Percentiles rank a stretch among this genome's conserved stretches.
These are phyloP conservation scores for Ganoderma multipileum DNA, from an alignment of 1,284 basidiomycete genomes.

Conservation along the genomic window DNA sequence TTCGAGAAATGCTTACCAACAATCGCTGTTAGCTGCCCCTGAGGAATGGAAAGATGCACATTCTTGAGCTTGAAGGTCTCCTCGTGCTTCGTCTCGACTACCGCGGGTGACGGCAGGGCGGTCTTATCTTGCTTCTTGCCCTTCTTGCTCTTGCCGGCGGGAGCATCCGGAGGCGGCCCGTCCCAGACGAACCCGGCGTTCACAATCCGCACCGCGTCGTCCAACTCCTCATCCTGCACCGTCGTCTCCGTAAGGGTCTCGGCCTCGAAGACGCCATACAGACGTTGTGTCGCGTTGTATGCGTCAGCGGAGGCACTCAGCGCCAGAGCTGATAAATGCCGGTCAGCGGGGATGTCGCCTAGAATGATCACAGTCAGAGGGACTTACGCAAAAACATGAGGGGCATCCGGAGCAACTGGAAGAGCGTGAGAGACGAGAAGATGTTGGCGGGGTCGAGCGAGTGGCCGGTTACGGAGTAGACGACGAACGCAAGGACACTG, in stretches of 20 bases:
- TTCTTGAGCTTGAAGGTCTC: constrained; percentile 63
- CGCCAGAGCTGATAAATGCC: constrained; percentile 61
- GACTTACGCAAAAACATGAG: constrained; percentile 76
- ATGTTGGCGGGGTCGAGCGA: constrained; percentile 71
- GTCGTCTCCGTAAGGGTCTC: constrained; percentile 71
- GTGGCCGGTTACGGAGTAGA: constrained; percentile 78
- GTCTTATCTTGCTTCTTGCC: constrained; percentile 33
- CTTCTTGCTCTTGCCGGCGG: constrained; percentile 46
- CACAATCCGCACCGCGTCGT: constrained; percentile 69
- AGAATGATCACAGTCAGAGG: not conserved
- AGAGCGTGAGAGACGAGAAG: constrained; percentile 86
- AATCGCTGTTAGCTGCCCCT: constrained; percentile 80
- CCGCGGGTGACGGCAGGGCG: constrained; percentile 17
- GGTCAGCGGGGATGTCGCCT: not conserved
- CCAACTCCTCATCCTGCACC: constrained; percentile 55
- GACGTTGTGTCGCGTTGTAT: constrained; percentile 72
- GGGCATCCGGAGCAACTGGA: constrained; percentile 78
- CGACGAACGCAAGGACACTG: constrained; percentile 86
- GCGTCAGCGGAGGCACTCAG: constrained; percentile 84
- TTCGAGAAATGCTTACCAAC: constrained; percentile 63
- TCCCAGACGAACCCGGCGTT: constrained; percentile 88
- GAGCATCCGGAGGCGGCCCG: constrained; percentile 64
- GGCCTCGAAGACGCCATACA: constrained; percentile 79
- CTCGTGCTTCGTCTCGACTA: constrained; percentile 39
- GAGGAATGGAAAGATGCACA: constrained; percentile 70